Percentiles rank a stretch among this genome's conserved stretches.
These are phyloP conservation scores for Batrachochytrium dendrobatidis DNA, from an alignment of 371 early-diverging fungal species.

Conservation along the genomic window DNA sequence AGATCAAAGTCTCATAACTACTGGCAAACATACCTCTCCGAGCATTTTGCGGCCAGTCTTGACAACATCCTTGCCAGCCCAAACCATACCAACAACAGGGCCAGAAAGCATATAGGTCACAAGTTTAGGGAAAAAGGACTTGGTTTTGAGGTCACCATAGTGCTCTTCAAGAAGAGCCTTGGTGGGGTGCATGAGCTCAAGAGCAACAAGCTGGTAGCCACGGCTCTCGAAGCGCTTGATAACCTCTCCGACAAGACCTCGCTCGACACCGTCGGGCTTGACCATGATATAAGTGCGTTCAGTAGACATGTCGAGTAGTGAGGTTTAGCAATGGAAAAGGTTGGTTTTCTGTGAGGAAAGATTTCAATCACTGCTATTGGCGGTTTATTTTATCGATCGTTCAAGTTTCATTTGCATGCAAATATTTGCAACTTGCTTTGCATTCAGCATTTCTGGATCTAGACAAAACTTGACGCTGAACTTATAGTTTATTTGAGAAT, in stretches of 20 bases:
- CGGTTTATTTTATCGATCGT: no score
- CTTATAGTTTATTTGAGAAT: no score
- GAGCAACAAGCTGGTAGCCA: slow-evolving; percentile 69
- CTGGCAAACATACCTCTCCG: slow-evolving; percentile 61
- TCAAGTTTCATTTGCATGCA: no score
- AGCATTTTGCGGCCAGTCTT: slow-evolving; percentile 93
- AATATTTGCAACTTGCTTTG: no score
- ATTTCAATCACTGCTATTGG: no score
- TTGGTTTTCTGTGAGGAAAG: no score
- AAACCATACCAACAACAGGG: slow-evolving; percentile 88
- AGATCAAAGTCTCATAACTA: no score
- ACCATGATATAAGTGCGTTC: slow-evolving; percentile 43
- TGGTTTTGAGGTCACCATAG: slow-evolving; percentile 88
- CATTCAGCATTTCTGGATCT: no score
- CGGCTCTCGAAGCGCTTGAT: slow-evolving; percentile 55
- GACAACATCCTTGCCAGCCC: slow-evolving; percentile 95
- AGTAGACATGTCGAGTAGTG: slow-evolving; percentile 11
- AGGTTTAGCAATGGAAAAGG: no score
- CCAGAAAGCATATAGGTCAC: slow-evolving; percentile 87
- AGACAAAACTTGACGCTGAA: no score
- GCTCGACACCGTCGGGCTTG: slow-evolving; percentile 28
- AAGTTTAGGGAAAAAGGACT: slow-evolving; percentile 94
- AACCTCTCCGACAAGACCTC: slow-evolving; percentile 56
- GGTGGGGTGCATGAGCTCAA: slow-evolving; percentile 65
- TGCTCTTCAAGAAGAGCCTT: slow-evolving; percentile 85